Evolutionary conservation across 305 asterid genomes (phyloP), one percentile per base, ranked within the genome.

Genomic region (Salvia sclarea): DNA sequence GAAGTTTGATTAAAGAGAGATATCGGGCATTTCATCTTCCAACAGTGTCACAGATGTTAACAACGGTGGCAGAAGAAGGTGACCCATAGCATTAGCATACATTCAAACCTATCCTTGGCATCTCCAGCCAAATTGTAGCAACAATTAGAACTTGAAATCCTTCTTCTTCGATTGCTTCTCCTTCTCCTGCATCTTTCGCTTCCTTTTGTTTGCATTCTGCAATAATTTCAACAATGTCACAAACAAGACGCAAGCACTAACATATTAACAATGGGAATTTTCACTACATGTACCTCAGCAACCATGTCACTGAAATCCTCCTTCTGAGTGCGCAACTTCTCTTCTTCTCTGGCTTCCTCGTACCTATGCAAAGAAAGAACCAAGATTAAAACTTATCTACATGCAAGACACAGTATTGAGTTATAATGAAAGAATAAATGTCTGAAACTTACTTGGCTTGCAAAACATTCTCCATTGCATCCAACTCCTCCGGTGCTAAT

Each of bases 251-350:
- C 20, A 22, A 3, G 10, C 16, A 35, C 14, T 10, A 18, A 45
- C 5, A 2, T 10, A 41, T 45, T 6, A 21, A 56, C 11, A 52
- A n/a, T 8, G 33, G 38, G 28, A 16, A 0, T 1, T 49, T 18
- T 55, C 11, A 67, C 6, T 57, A 20, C 31, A 58, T 66, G 13
- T 56, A 94, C 99, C 97, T 91, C 99, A 4, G 98, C 99, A 71
- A 94, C 99, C 98, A 94, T 87, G 82, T 94, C 99, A 71, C 99
- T 94, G 83, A 94, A 94, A 80, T 94, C 98, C 87, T 94, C 98
- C 21, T 85, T 81, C 79, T 94, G 96, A 45, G 83, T 94, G 13
- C 95, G 90, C 72, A 84, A 66, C 67, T 91, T 94, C 78, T 88
- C 99, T 85, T 94, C 98, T 82, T 94, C 99, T 81, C 99, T 85